Percentiles rank a stretch among this genome's conserved stretches.
Evolutionary conservation across 2,329 filamentous ascomycete genomes (phyloP).

Genomic region (Aspergillus unguis): DNA sequence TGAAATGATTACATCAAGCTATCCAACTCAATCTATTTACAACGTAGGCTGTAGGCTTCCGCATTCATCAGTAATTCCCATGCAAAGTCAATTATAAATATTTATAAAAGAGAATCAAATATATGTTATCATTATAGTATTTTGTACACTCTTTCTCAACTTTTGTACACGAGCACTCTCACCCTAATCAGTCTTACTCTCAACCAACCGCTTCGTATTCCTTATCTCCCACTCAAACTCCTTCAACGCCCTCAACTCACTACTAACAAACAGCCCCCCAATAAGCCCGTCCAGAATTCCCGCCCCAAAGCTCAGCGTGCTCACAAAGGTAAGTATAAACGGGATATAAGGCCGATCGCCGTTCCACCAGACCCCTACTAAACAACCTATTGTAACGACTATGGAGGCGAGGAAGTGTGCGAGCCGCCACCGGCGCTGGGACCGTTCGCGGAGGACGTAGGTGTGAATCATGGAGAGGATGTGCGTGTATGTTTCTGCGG

Average conservation of each 20-base stretch:
- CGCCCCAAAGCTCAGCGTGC: constrained; percentile 70
- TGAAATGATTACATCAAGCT: not conserved
- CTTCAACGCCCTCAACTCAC: constrained; percentile 74
- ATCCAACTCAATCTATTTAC: not conserved
- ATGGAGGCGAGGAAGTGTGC: constrained; percentile 70
- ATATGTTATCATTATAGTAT: not conserved
- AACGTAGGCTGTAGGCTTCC: no score
- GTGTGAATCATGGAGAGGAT: constrained; percentile 67
- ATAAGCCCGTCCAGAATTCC: constrained; percentile 83
- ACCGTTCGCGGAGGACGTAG: constrained; percentile 68
- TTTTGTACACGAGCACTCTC: no score
- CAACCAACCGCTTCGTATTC: constrained; percentile 51
- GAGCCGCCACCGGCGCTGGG: constrained; percentile 69
- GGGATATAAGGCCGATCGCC: constrained; percentile 62
- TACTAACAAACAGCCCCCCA: constrained; percentile 79
- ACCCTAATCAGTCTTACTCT: not conserved
- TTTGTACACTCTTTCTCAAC: not conserved
- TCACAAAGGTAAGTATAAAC: constrained; percentile 76
- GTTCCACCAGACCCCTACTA: constrained; percentile 82
- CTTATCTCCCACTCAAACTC: constrained; percentile 94
- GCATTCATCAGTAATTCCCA: no score
- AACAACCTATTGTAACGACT: constrained; percentile 66
- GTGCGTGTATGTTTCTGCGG: constrained; percentile 60
- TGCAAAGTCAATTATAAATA: no score
- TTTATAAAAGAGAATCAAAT: no score